These are phyloP conservation scores for Gorgonomyces haynaldii DNA, from an alignment of 192 early-diverging fungal genomes.

Conservation along the genomic window DNA sequence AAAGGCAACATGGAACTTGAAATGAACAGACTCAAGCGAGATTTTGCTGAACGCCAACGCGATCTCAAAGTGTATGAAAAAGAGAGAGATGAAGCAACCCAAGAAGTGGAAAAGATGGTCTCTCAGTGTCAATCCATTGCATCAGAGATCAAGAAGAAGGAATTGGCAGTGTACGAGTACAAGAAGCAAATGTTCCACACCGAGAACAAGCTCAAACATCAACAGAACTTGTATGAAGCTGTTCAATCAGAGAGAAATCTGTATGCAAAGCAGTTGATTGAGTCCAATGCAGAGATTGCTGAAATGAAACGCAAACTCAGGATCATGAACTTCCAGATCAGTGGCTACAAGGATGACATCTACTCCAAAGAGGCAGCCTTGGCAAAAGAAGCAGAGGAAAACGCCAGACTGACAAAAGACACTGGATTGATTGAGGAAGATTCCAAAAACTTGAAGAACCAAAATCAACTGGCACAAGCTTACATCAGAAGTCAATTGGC, in stretches of 20 bases:
- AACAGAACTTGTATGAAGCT: conserved; percentile 56
- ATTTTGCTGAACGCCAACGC: conserved; percentile 20
- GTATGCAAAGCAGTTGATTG: conserved; percentile 48
- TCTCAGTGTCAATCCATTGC: conserved; percentile 24
- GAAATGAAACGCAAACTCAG: conserved; percentile 54
- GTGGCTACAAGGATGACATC: conserved; percentile 52
- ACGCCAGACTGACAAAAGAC: conserved; percentile 38
- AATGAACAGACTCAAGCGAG: conserved; percentile 20
- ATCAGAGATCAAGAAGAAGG: conserved; percentile 44
- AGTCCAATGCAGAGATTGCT: conserved; percentile 45
- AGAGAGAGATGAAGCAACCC: conserved; percentile 30
- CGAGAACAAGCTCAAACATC: conserved; percentile 55
- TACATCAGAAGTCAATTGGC: conserved; percentile 40
- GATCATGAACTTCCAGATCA: conserved; percentile 58
- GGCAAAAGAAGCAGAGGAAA: conserved; percentile 32
- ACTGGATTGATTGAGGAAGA: conserved; percentile 44
- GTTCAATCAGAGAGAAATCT: conserved; percentile 53
- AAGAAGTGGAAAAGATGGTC: conserved; percentile 26
- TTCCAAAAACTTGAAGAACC: conserved; percentile 39
- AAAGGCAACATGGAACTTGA: conserved; percentile 47
- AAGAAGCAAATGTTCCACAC: conserved; percentile 44
- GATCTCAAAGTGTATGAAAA: conserved; percentile 19
- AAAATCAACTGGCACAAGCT: conserved; percentile 46
- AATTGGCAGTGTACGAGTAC: conserved; percentile 44
- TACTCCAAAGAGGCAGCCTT: conserved; percentile 39